phyloP scores from a whole-genome alignment of 1,284 basidiomycete genomes.

The Phlebopus sp. region DNA sequence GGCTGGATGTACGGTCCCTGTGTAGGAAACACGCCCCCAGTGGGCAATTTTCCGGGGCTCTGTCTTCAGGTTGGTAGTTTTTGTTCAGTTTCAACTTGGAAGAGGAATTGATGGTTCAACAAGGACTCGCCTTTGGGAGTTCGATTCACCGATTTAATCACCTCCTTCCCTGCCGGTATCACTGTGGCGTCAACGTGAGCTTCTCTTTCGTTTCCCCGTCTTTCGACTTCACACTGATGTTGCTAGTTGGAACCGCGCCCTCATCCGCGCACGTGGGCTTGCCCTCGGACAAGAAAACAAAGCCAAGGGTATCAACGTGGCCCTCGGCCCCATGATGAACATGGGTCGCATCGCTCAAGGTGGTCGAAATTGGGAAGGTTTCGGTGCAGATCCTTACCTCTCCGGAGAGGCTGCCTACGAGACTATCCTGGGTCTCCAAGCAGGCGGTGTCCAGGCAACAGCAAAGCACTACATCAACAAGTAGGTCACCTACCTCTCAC shows the following conservation, averaged over 20 bases:
- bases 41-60: conserved; percentile 27
- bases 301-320: conserved; percentile 69
- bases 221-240: background rate
- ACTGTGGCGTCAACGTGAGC: conserved; percentile 54
- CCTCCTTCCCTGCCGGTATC: conserved; percentile 53
- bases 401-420: conserved; percentile 62
- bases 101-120: background rate
- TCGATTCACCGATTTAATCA: conserved; percentile 35
- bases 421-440: conserved; percentile 61
- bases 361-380: conserved; percentile 75
- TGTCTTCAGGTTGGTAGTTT: conserved; percentile 26
- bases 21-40: conserved; percentile 41
- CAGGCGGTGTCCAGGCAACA: conserved; percentile 59
- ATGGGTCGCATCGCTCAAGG: conserved; percentile 42
- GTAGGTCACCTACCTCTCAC: conserved; percentile 27
- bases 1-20: conserved; percentile 39
- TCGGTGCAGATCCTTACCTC: conserved; percentile 66
- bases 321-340: conserved; percentile 59
- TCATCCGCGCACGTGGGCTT: conserved; percentile 58
- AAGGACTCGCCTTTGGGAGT: conserved; percentile 56
- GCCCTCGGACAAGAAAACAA: conserved; percentile 74
- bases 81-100: background rate
- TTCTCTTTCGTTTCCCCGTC: background rate
- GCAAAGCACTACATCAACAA: conserved; percentile 69
- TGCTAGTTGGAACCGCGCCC: conserved; percentile 35